Conservation (phyloP, 2,329 filamentous ascomycete species). For the Stromatinia cepivora region DNA sequence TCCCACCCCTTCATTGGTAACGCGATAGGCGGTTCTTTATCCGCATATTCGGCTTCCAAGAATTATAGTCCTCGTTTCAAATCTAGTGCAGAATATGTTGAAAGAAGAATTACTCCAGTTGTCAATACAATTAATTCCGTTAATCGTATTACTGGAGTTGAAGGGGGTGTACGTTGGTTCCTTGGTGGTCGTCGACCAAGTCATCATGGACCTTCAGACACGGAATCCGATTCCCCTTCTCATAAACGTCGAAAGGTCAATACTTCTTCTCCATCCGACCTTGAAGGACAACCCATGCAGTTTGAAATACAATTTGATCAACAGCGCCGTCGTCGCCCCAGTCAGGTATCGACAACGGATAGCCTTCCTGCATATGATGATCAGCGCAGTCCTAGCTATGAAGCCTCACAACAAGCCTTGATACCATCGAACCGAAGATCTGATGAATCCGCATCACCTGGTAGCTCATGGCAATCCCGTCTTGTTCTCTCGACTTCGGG, state of each 20-base stretch:
- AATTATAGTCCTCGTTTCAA: conserved; percentile 87
- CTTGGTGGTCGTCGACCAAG: conserved; percentile 54
- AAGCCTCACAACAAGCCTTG: conserved; percentile 52
- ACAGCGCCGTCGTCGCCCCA: conserved; percentile 36
- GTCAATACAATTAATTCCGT: conserved; percentile 84
- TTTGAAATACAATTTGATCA: conserved; percentile 39
- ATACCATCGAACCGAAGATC: conserved; percentile 38
- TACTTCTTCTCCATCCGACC: conserved; percentile 42
- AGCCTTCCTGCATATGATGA: conserved; percentile 84
- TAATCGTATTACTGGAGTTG: conserved; percentile 81
- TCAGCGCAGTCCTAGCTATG: conserved; percentile 71
- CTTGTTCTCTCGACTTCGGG: conserved; percentile 89
- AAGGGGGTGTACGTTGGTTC: conserved; percentile 83
- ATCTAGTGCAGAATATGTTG: conserved; percentile 86
- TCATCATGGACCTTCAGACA: conserved; percentile 44
- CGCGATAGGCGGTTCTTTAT: conserved; percentile 80
- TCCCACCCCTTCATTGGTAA: conserved; percentile 84
- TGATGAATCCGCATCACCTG: conserved; percentile 35
- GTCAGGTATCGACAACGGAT: conserved; percentile 56
- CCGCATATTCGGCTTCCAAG: conserved; percentile 83
- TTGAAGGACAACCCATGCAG: conserved; percentile 31
- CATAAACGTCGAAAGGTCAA: conserved; percentile 62
- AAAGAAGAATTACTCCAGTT: conserved; percentile 82
- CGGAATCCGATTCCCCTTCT: conserved; percentile 49
- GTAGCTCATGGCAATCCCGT: conserved; percentile 71